These are phyloP conservation scores for Stachybotrys echinatus DNA, from an alignment of 2,329 filamentous ascomycete genomes.

Conservation along the genomic window DNA sequence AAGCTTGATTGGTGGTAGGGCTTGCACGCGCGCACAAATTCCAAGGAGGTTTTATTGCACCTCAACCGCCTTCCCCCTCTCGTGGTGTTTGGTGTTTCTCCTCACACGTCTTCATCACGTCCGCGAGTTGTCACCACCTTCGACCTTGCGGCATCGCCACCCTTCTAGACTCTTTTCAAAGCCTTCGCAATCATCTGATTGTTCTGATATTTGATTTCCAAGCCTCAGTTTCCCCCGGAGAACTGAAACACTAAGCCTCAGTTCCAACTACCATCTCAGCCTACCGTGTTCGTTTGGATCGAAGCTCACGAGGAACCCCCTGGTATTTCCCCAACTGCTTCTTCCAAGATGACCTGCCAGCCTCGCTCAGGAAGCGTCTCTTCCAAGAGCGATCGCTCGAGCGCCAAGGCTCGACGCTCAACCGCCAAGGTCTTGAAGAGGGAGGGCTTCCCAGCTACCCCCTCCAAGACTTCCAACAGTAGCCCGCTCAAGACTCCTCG, in stretches of 20 bases:
- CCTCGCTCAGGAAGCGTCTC: background rate
- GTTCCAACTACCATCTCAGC: too few relatives aligned
- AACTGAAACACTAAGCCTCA: too few relatives aligned
- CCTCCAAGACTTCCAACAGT: background rate
- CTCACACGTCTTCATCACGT: background rate
- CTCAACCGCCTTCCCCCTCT: background rate
- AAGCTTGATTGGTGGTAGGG: background rate
- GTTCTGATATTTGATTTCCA: too few relatives aligned
- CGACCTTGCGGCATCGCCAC: too few relatives aligned
- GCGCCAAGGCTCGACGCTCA: slow-evolving; percentile 9
- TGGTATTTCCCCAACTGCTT: too few relatives aligned
- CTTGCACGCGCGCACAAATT: background rate
- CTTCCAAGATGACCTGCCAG: background rate
- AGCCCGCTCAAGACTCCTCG: slow-evolving; percentile 7
- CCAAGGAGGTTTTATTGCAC: background rate
- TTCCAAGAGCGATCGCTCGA: slow-evolving; percentile 10
- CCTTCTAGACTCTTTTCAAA: too few relatives aligned
- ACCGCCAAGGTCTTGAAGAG: background rate
- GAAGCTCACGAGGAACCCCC: too few relatives aligned
- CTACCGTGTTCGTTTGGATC: too few relatives aligned
- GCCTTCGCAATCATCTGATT: too few relatives aligned
- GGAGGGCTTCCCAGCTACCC: background rate
- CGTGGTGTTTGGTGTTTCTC: background rate
- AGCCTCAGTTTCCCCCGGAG: too few relatives aligned
- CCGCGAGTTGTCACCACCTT: too few relatives aligned